Evolutionary conservation across 2,329 filamentous ascomycete genomes (phyloP).

Genomic region (Sclerotiophoma versabilis): DNA sequence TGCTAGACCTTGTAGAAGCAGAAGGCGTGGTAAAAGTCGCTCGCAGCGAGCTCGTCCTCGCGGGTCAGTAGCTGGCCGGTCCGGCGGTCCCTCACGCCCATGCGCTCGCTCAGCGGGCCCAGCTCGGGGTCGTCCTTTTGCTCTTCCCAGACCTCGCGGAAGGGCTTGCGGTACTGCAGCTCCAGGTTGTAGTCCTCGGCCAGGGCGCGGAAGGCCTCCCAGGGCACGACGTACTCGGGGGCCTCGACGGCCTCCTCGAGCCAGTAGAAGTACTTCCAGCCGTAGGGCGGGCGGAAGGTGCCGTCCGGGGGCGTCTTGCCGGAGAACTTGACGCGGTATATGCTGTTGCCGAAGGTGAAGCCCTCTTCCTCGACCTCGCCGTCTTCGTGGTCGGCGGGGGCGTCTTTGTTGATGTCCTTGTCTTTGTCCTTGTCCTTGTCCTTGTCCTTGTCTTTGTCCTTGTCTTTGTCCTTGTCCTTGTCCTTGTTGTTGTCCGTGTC

Average conservation of each 20-base stretch:
- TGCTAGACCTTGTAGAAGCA: slow-evolving; percentile 93
- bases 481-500: slow-evolving; percentile 36
- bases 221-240: slow-evolving; percentile 97
- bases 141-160: slow-evolving; percentile 88
- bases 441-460: slow-evolving; percentile 63
- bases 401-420: slow-evolving; percentile 54
- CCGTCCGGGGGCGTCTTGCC: slow-evolving; percentile 83
- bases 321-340: slow-evolving; percentile 90
- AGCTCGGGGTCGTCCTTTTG: slow-evolving; percentile 86
- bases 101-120: slow-evolving; percentile 88
- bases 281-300: slow-evolving; percentile 90
- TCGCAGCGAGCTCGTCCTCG: slow-evolving; percentile 87
- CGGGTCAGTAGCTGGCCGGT: slow-evolving; percentile 73
- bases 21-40: slow-evolving; percentile 86
- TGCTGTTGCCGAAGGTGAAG: slow-evolving; percentile 89
- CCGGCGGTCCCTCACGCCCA: slow-evolving; percentile 82
- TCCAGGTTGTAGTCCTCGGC: slow-evolving; percentile 98
- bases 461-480: slow-evolving; percentile 31
- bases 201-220: slow-evolving; percentile 94
- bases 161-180: slow-evolving; percentile 89
- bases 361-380: slow-evolving; percentile 56
- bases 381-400: slow-evolving; percentile 41
- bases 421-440: slow-evolving; percentile 36
- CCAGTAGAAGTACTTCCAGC: slow-evolving; percentile 98
- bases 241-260: slow-evolving; percentile 95